Evolutionary conservation across 768 basidiomycete species (phyloP), one percentile per base, ranked within the genome.

Genomic region (Boletus speciosus): DNA sequence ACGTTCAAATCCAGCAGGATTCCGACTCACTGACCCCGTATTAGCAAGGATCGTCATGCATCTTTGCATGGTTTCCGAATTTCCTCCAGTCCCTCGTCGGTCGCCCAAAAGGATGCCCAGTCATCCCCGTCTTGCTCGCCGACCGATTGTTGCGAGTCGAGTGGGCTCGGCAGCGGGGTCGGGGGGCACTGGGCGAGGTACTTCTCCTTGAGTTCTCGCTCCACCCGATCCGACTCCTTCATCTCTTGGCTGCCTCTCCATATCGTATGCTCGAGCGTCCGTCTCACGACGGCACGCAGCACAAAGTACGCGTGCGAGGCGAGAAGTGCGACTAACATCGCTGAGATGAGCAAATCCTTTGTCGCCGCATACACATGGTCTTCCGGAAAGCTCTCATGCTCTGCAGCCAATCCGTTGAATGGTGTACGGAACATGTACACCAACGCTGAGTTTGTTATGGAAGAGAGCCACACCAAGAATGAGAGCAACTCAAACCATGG

Each of bases 401-500:
- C 56, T 23, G 45, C 27, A 7, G 27, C 46, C 14, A 38, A 5
- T 1, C 54, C 58, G 1, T 66, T 68, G 35, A 63, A 60, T 23
- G 68, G 65, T 32, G 86, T 82, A 14, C 80, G 83, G 79, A 97
- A 96, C 60, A 97, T 83, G 74, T 92, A 94, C 47, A 96, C 88
- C 50, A 99, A 82, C 7, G 94, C 88, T 0, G 92, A 80, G 71
- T 95, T 97, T 29, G 87, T 92, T 31, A 98, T 74, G 0, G 93
- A 86, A 5, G 86, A 85, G 47, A 96, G 75, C 93, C 94, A 98
- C 12, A 92, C 81, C 67, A 99, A 78, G 76, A 92, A 87, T 6
- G 86, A 83, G 55, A 99, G 76, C 12, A 86, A 83, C 48, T 95
- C 86, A 40, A 98, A 81, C 96, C 96, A 99, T 0, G 93, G 90